Conservation (phyloP, 805 yeast genomes). For the Yamadazyma scolyti region DNA sequence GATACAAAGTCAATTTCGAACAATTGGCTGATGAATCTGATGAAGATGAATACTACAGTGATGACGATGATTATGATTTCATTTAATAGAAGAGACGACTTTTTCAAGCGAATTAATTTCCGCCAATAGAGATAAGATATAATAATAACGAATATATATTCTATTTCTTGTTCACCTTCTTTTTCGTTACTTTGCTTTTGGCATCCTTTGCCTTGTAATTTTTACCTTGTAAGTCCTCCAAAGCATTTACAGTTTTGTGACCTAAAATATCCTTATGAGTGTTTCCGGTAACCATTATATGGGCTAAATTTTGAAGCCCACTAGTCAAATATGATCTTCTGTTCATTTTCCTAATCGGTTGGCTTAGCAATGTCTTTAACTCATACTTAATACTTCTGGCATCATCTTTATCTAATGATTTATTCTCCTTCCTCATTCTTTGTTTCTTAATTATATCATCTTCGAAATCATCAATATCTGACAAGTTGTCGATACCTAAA, state of each 20-base stretch:
- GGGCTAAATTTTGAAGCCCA: constrained; percentile 75
- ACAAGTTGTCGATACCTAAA: constrained; percentile 70
- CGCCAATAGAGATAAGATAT: neutral
- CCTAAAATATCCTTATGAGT: constrained; percentile 72
- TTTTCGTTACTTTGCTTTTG: constrained; percentile 3
- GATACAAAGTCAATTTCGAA: constrained; percentile 96
- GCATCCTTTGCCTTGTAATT: constrained; percentile 7
- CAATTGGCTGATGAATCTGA: constrained; percentile 86
- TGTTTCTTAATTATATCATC: constrained; percentile 65
- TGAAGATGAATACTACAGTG: constrained; percentile 80
- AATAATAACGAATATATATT: neutral
- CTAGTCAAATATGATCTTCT: constrained; percentile 76
- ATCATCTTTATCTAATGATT: constrained; percentile 46
- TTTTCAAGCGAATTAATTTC: too few species aligned
- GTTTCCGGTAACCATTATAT: constrained; percentile 62
- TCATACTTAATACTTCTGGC: constrained; percentile 44
- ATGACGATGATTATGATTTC: constrained; percentile 50
- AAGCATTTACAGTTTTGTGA: constrained; percentile 61
- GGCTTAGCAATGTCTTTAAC: constrained; percentile 47
- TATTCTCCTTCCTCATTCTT: constrained; percentile 44
- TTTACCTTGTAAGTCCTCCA: constrained; percentile 45
- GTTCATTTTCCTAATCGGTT: constrained; percentile 57
- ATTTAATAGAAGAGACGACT: too few species aligned
- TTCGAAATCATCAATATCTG: constrained; percentile 59
- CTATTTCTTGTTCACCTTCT: constrained; percentile 2